Percentiles rank a stretch among this genome's conserved stretches.
These are phyloP conservation scores for Linaria vulgaris DNA, from an alignment of 257 asterid species.

Conservation along the genomic window DNA sequence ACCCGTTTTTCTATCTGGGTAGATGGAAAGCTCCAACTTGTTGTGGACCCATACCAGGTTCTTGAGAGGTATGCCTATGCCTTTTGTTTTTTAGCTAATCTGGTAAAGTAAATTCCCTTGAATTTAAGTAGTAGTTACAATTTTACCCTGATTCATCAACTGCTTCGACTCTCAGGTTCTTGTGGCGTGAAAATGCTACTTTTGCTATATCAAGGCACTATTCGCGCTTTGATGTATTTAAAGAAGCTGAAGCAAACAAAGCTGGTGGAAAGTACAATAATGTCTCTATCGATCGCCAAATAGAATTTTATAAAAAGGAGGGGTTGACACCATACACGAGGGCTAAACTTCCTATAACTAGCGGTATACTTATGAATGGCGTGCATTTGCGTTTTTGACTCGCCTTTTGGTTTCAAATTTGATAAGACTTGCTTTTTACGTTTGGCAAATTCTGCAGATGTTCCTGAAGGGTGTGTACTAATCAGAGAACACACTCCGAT, in stretches of 20 bases:
- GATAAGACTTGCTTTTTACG: slow-evolving; percentile 10
- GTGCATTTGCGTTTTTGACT: slow-evolving; percentile 19
- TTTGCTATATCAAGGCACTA: slow-evolving; percentile 95
- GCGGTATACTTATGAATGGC: slow-evolving; percentile 52
- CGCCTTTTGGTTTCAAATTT: slow-evolving; percentile 19
- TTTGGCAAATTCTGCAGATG: slow-evolving; percentile 67
- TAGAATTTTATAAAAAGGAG: slow-evolving; percentile 75
- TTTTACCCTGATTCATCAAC: slow-evolving; percentile 1
- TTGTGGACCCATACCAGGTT: slow-evolving; percentile 89
- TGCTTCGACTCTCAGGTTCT: slow-evolving; percentile 54
- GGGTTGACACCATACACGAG: slow-evolving; percentile 82
- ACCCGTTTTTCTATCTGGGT: slow-evolving; percentile 90
- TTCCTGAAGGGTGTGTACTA: slow-evolving; percentile 95
- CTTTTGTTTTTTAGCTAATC: not conserved
- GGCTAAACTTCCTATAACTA: slow-evolving; percentile 90
- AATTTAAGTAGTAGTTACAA: slow-evolving; percentile 4
- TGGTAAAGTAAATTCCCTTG: slow-evolving; percentile 7
- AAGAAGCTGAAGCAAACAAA: slow-evolving; percentile 97
- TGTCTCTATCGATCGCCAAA: slow-evolving; percentile 72
- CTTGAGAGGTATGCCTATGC: slow-evolving; percentile 71
- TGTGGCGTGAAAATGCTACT: slow-evolving; percentile 90
- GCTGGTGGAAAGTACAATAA: slow-evolving; percentile 84
- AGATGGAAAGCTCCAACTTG: slow-evolving; percentile 94
- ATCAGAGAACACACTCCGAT: slow-evolving; percentile 85
- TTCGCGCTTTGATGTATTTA: slow-evolving; percentile 82